Percentiles rank a stretch among this genome's conserved stretches.
Evolutionary conservation across 75 land plant species (phyloP).

Genomic region (Adiantum capillusveneris): DNA sequence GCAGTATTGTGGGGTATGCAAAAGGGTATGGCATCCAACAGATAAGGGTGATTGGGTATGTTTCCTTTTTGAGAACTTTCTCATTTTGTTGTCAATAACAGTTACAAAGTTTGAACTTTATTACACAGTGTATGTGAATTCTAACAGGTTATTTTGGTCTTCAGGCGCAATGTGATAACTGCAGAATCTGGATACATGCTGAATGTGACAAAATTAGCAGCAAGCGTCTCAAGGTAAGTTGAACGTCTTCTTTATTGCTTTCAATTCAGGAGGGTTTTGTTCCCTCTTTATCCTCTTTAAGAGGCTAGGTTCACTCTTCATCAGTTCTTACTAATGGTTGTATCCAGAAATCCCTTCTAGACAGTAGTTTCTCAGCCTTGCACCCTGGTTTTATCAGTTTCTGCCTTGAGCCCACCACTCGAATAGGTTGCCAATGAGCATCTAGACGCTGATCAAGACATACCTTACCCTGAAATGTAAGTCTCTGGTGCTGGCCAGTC

Average conservation of each 20-base stretch:
- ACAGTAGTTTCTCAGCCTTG: no score
- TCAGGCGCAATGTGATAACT: slow-evolving; percentile 79
- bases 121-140: not conserved
- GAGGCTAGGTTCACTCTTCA: no score
- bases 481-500: no score
- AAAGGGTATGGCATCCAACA: slow-evolving; percentile 78
- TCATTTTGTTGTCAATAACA: not conserved
- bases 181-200: slow-evolving; percentile 93
- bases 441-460: no score
- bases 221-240: slow-evolving; percentile 69
- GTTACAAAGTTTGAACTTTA: not conserved
- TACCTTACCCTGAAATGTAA: no score
- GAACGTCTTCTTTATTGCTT: not conserved
- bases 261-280: no score
- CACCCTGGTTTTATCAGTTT: no score
- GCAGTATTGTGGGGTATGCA: slow-evolving; percentile 92
- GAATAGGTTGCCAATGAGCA: no score
- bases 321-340: no score
- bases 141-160: not conserved
- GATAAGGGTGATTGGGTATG: slow-evolving; percentile 86
- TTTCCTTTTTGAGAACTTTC: not conserved
- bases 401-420: no score
- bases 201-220: slow-evolving; percentile 78
- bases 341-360: no score
- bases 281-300: no score